phyloP scores from a whole-genome alignment of 2,329 filamentous ascomycete species.

The Fusarium tuaranense region DNA sequence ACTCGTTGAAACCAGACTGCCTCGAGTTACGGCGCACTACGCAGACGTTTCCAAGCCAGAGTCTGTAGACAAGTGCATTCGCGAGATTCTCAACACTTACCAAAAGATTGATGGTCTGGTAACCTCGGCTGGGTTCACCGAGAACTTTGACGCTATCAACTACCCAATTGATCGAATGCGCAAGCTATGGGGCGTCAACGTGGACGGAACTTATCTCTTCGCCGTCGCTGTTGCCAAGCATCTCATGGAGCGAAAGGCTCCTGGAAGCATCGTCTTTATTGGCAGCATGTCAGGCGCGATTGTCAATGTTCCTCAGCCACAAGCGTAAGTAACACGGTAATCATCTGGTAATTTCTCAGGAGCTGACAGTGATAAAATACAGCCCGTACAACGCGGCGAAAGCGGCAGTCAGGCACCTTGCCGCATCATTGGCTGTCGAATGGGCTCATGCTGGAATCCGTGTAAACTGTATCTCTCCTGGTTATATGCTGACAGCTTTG shows the following conservation, averaged over 20 bases:
- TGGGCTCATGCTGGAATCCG: slow-evolving; percentile 90
- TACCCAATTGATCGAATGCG: slow-evolving; percentile 92
- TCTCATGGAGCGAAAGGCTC: slow-evolving; percentile 81
- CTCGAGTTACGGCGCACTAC: slow-evolving; percentile 89
- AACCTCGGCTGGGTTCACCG: slow-evolving; percentile 93
- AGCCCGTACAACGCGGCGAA: slow-evolving; percentile 92
- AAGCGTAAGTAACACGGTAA: slow-evolving; percentile 65
- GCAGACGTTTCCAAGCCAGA: slow-evolving; percentile 86
- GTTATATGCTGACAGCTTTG: slow-evolving; percentile 96
- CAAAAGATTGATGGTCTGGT: slow-evolving; percentile 92
- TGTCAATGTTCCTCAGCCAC: slow-evolving; percentile 94
- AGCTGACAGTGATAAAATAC: slow-evolving; percentile 1
- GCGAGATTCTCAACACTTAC: slow-evolving; percentile 68
- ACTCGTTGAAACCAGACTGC: slow-evolving; percentile 61
- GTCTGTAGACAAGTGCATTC: slow-evolving; percentile 79
- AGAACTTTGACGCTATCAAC: slow-evolving; percentile 90
- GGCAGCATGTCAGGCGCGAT: slow-evolving; percentile 94
- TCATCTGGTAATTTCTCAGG: not conserved
- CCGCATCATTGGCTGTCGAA: slow-evolving; percentile 88
- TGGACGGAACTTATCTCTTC: slow-evolving; percentile 91
- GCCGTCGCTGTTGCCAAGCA: slow-evolving; percentile 87
- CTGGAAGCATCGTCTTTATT: slow-evolving; percentile 91
- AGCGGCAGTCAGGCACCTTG: slow-evolving; percentile 89
- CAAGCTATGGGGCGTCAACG: slow-evolving; percentile 94
- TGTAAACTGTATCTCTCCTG: slow-evolving; percentile 94